These are phyloP conservation scores for Aspergillus nomiae DNA, from an alignment of 2,329 filamentous ascomycete species.

Conservation along the genomic window DNA sequence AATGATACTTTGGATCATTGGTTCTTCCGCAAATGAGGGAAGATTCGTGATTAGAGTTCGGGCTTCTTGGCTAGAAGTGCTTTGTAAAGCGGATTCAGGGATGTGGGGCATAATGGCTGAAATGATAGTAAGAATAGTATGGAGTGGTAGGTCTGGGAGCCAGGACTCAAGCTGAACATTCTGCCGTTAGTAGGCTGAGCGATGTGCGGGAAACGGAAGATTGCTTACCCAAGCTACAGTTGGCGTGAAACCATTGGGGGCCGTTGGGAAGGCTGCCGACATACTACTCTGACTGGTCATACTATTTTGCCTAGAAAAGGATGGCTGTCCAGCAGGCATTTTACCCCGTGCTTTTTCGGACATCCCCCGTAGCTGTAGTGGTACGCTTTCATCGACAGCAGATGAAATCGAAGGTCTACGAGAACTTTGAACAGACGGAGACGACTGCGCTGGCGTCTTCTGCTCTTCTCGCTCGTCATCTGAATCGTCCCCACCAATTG, in stretches of 20 bases:
- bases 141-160: conserved; percentile 87
- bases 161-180: conserved; percentile 74
- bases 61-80: conserved; percentile 41
- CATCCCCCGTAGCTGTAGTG: conserved; percentile 83
- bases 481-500: conserved; percentile 78
- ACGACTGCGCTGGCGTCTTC: conserved; percentile 62
- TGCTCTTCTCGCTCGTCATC: conserved; percentile 62
- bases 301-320: conserved; percentile 88
- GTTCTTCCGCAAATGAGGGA: conserved; percentile 47
- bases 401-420: conserved; percentile 70
- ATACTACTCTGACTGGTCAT: conserved; percentile 75
- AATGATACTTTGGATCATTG: conserved; percentile 68
- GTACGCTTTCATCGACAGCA: conserved; percentile 75
- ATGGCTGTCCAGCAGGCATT: conserved; percentile 79
- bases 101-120: conserved; percentile 57
- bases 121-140: conserved; percentile 79
- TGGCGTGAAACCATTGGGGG: conserved; percentile 67
- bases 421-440: conserved; percentile 55
- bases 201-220: not conserved
- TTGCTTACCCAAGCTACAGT: conserved; percentile 69
- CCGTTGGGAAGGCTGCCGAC: conserved; percentile 59
- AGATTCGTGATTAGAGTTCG: conserved; percentile 46
- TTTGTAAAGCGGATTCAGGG: conserved; percentile 51
- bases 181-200: conserved; percentile 17
- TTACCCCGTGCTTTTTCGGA: conserved; percentile 97